Evolutionary conservation across 768 basidiomycete species (phyloP).

Genomic region (Flagelloscypha sp.): DNA sequence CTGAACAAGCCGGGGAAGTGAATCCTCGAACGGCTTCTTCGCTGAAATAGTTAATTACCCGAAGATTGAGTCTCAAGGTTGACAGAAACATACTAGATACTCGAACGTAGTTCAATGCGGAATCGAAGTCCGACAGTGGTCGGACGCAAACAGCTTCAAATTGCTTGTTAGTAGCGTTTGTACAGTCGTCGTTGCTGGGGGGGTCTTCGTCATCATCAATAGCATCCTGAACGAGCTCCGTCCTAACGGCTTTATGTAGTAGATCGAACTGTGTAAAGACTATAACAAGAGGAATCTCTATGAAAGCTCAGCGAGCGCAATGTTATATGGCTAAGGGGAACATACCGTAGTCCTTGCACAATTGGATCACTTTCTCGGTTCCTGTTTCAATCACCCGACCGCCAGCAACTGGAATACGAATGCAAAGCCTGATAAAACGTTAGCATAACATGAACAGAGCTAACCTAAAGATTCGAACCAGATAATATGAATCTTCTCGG

Average conservation of each 20-base stretch:
- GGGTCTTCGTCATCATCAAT: not conserved
- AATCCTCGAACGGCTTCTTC: too few relatives aligned
- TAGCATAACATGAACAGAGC: not conserved
- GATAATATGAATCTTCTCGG: constrained; percentile 10
- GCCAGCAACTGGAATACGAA: constrained; percentile 5
- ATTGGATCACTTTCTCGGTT: constrained; percentile 2
- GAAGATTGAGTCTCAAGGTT: too few relatives aligned
- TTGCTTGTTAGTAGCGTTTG: too few relatives aligned
- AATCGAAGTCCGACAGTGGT: too few relatives aligned
- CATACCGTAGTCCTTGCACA: not conserved
- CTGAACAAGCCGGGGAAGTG: too few relatives aligned
- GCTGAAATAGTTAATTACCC: too few relatives aligned
- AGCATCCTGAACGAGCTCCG: not conserved
- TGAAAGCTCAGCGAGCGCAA: not conserved
- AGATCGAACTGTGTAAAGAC: constrained; percentile 13
- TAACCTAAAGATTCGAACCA: constrained; percentile 5
- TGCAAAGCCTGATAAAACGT: constrained; percentile 8
- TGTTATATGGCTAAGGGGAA: not conserved
- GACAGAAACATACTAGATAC: too few relatives aligned
- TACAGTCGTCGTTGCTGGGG: not conserved
- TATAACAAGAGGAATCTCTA: constrained; percentile 7
- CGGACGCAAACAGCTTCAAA: too few relatives aligned
- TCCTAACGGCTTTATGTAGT: too few relatives aligned
- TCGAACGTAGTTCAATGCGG: too few relatives aligned
- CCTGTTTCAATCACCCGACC: constrained; percentile 2